A percentile compares a stretch with the other conserved stretches of the same genome.
Conservation (phyloP, 139 green algal species). For the Closterium sp. region DNA sequence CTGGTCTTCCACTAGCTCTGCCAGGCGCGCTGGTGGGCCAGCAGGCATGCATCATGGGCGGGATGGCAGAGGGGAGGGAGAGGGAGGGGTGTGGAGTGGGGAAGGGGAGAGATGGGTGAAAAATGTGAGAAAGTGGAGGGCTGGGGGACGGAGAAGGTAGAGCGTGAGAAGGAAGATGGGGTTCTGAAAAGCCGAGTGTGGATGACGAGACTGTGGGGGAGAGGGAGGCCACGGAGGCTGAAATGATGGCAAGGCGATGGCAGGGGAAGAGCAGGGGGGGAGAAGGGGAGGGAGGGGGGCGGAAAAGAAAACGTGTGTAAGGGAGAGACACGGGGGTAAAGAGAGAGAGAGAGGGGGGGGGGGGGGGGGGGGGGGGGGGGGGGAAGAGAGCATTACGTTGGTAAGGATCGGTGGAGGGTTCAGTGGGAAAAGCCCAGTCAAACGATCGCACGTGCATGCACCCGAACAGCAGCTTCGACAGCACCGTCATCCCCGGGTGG, state of each 20-base stretch:
- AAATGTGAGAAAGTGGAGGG: neutral
- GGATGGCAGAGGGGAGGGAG: neutral
- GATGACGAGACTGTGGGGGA: too few relatives aligned
- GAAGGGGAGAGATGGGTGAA: neutral
- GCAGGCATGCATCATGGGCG: neutral
- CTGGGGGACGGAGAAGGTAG: neutral
- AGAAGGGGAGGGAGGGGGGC: too few relatives aligned
- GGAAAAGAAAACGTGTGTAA: neutral
- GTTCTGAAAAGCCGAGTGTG: too few relatives aligned
- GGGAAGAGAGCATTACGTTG: neutral
- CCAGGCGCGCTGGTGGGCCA: slow-evolving; percentile 9
- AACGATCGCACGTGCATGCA: slow-evolving; percentile 73
- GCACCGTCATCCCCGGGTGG: slow-evolving; percentile 68
- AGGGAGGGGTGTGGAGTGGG: neutral
- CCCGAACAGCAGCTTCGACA: slow-evolving; percentile 80
- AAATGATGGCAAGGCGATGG: too few relatives aligned
- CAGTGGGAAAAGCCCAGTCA: slow-evolving; percentile 56
- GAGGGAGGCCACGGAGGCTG: too few relatives aligned
- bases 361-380: too few relatives aligned
- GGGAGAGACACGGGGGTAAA: neutral
- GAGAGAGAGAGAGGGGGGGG: neutral
- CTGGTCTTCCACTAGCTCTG: slow-evolving; percentile 59
- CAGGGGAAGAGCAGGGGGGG: too few relatives aligned
- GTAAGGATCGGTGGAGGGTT: neutral
- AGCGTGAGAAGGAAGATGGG: neutral